These are phyloP conservation scores for Mycosphaerelloides madeirae DNA, from an alignment of 2,329 filamentous ascomycete genomes.

Conservation along the genomic window DNA sequence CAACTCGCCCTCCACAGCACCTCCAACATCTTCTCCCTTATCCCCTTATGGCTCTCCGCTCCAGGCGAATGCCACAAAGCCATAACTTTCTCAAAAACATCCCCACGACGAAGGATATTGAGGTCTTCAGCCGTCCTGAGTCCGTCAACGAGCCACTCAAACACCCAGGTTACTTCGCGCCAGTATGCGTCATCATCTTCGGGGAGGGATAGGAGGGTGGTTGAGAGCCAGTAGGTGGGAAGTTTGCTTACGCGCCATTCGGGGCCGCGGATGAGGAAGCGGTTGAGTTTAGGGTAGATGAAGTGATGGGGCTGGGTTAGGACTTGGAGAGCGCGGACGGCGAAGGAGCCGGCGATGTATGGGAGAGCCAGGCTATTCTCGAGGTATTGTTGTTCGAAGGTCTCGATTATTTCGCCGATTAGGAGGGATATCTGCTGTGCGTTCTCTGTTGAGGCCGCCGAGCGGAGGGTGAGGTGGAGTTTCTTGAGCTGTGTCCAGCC, in stretches of 20 bases:
- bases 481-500: constrained; percentile 66
- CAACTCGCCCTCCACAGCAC: constrained; percentile 62
- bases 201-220: constrained; percentile 68
- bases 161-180: constrained; percentile 68
- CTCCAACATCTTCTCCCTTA: constrained; percentile 59
- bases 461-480: constrained; percentile 49
- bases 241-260: constrained; percentile 61
- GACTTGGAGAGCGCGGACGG: constrained; percentile 63
- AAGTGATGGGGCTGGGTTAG: constrained; percentile 45
- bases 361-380: constrained; percentile 52
- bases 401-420: constrained; percentile 74
- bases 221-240: constrained; percentile 59
- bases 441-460: constrained; percentile 69
- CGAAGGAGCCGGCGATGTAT: constrained; percentile 71
- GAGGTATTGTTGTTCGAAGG: constrained; percentile 47
- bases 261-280: constrained; percentile 73
- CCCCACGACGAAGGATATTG: constrained; percentile 54
- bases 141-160: constrained; percentile 65
- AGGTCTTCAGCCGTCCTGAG: constrained; percentile 58
- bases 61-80: constrained; percentile 64
- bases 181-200: constrained; percentile 69
- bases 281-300: constrained; percentile 52
- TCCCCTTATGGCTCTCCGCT: constrained; percentile 46
- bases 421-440: constrained; percentile 75
- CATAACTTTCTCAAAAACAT: constrained; percentile 68